phyloP scores from a whole-genome alignment of 129 eudicot genomes.

The Centella asiatica region DNA sequence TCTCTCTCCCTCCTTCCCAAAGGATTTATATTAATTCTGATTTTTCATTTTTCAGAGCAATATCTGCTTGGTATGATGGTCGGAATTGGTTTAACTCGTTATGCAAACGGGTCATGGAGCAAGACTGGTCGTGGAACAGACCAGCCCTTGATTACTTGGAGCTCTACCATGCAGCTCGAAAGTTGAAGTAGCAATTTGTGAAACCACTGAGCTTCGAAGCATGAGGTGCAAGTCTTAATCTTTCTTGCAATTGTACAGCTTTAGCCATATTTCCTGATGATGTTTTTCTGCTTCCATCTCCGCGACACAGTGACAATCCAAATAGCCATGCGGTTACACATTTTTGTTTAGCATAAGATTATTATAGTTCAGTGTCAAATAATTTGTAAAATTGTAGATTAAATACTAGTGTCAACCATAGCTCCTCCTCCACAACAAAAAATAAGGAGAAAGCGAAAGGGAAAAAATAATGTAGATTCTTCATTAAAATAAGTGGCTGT shows the following conservation, averaged over 20 bases:
- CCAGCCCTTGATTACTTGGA: slow-evolving; percentile 97
- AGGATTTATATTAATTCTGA: not conserved
- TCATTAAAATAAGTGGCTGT: not conserved
- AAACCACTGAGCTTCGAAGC: slow-evolving; percentile 1
- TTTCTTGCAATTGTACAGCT: slow-evolving; percentile 24
- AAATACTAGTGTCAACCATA: not conserved
- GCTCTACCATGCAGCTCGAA: slow-evolving; percentile 91
- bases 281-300: slow-evolving; percentile 3
- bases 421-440: not conserved
- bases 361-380: not conserved
- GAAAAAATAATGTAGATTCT: not conserved
- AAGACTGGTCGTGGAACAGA: slow-evolving; percentile 99
- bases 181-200: slow-evolving; percentile 22
- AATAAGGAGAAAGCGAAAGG: not conserved
- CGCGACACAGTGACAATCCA: not conserved
- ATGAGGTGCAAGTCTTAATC: slow-evolving; percentile 8
- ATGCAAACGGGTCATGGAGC: slow-evolving; percentile 95
- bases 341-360: not conserved
- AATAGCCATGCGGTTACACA: not conserved
- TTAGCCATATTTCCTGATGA: slow-evolving; percentile 11
- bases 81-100: slow-evolving; percentile 82
- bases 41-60: slow-evolving; percentile 60
- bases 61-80: slow-evolving; percentile 82
- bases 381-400: not conserved
- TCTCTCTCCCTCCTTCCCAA: not conserved